Conservation (phyloP, 208 protist genomes). For the Wallacemonas collosoma region DNA sequence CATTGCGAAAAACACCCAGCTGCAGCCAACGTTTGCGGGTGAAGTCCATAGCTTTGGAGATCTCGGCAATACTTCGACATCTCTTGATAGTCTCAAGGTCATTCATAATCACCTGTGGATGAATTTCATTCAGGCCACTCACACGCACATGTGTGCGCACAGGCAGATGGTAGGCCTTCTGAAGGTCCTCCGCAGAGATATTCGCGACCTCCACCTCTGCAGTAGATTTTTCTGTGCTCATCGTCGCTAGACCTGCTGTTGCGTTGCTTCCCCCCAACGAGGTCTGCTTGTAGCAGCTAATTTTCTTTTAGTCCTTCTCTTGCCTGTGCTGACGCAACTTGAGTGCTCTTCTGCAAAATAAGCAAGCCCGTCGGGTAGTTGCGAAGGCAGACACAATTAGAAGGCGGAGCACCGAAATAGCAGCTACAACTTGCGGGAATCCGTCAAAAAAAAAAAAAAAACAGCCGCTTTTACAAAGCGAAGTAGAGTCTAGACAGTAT, state of each 20-base stretch:
- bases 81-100: slow-evolving; percentile 80
- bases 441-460: too few species aligned
- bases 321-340: too few species aligned
- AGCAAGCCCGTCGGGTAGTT: too few species aligned
- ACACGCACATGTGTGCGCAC: slow-evolving; percentile 76
- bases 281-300: background rate
- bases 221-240: background rate
- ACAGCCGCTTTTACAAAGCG: too few species aligned
- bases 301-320: too few species aligned
- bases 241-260: background rate
- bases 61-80: slow-evolving; percentile 61
- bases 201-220: slow-evolving; percentile 10
- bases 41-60: slow-evolving; percentile 50
- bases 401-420: too few species aligned
- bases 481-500: too few species aligned
- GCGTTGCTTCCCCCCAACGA: too few species aligned
- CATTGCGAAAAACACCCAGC: slow-evolving; percentile 68
- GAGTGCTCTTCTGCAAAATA: too few species aligned
- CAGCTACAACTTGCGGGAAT: too few species aligned
- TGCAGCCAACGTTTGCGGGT: slow-evolving; percentile 58
- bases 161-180: slow-evolving; percentile 35
- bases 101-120: slow-evolving; percentile 66
- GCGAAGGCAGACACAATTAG: too few species aligned
- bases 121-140: slow-evolving; percentile 48
- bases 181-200: slow-evolving; percentile 62